These are phyloP conservation scores for Monosporascus cannonballus DNA, from an alignment of 2,329 filamentous ascomycete genomes.

Conservation along the genomic window DNA sequence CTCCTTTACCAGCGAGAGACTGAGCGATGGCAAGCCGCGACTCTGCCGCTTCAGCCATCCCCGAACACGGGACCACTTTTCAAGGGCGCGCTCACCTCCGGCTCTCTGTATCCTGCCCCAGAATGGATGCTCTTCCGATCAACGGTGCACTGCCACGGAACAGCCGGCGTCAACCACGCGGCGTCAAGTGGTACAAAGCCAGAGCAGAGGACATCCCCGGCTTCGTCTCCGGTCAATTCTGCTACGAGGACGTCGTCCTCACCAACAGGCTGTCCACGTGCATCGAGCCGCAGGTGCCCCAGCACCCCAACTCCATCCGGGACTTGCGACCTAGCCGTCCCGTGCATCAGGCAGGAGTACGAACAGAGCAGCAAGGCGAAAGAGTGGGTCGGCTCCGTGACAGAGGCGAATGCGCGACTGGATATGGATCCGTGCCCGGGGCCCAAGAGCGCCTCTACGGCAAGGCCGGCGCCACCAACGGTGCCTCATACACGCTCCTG, in stretches of 20 bases:
- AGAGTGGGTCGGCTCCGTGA: constrained; percentile 29
- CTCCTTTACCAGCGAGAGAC: constrained; percentile 20
- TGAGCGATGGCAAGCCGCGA: constrained; percentile 17
- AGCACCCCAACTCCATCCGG: constrained; percentile 10
- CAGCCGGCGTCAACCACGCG: constrained; percentile 11
- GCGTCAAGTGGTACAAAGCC: constrained; percentile 13
- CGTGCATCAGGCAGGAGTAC: constrained; percentile 25
- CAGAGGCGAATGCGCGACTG: constrained; percentile 22
- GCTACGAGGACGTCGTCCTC: constrained; percentile 15
- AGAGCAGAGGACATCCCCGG: constrained; percentile 9
- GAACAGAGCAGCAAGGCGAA: constrained; percentile 11
- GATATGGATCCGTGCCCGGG: constrained; percentile 22
- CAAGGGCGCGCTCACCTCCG: constrained; percentile 21
- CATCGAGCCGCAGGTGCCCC: constrained; percentile 7
- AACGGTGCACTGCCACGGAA: constrained; percentile 14
- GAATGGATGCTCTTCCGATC: constrained; percentile 23
- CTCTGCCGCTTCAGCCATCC: constrained; percentile 25
- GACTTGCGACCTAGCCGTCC: constrained; percentile 28
- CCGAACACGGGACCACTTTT: constrained; percentile 29
- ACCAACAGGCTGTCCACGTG: constrained; percentile 4
- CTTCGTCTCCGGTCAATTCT: constrained; percentile 16
- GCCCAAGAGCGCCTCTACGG: constrained; percentile 21
- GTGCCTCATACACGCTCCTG: constrained; percentile 29
- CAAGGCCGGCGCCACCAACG: constrained; percentile 20
- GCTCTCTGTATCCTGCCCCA: constrained; percentile 18